These are phyloP conservation scores for Metarhizium robertsii DNA, from an alignment of 2,329 filamentous ascomycete species.

Conservation along the genomic window DNA sequence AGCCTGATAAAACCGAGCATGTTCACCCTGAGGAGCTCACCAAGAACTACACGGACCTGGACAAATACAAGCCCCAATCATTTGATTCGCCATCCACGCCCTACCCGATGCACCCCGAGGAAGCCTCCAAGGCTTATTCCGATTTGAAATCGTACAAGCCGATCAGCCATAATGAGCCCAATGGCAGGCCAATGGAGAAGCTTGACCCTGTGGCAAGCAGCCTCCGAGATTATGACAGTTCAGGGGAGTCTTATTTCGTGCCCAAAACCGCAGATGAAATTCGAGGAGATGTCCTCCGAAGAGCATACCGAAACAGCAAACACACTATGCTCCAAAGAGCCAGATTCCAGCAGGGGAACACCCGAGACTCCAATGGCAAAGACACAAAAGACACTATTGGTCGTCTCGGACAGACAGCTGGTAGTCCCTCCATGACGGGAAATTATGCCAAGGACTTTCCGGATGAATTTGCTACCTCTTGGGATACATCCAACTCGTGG, in stretches of 20 bases:
- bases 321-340: slow-evolving; percentile 8
- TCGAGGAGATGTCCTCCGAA: slow-evolving; percentile 20
- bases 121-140: slow-evolving; percentile 27
- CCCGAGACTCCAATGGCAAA: slow-evolving; percentile 6
- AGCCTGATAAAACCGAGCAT: slow-evolving; percentile 15
- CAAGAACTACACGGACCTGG: slow-evolving; percentile 32
- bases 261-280: slow-evolving; percentile 21
- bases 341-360: slow-evolving; percentile 8
- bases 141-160: slow-evolving; percentile 31
- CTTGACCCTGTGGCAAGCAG: slow-evolving; percentile 24
- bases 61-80: slow-evolving; percentile 25
- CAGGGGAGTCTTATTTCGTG: slow-evolving; percentile 10
- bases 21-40: slow-evolving; percentile 28
- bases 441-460: slow-evolving; percentile 43
- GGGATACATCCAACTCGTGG: slow-evolving; percentile 23
- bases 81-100: slow-evolving; percentile 18
- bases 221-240: slow-evolving; percentile 27
- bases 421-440: slow-evolving; percentile 27
- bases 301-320: slow-evolving; percentile 14
- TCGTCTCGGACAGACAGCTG: background rate
- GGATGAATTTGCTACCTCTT: slow-evolving; percentile 37
- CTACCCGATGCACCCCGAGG: slow-evolving; percentile 23
- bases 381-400: slow-evolving; percentile 2
- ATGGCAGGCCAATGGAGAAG: slow-evolving; percentile 18
- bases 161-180: slow-evolving; percentile 26